Evolutionary conservation across 139 green algal species (phyloP).

Genomic region (Chlamydomonas applanata): DNA sequence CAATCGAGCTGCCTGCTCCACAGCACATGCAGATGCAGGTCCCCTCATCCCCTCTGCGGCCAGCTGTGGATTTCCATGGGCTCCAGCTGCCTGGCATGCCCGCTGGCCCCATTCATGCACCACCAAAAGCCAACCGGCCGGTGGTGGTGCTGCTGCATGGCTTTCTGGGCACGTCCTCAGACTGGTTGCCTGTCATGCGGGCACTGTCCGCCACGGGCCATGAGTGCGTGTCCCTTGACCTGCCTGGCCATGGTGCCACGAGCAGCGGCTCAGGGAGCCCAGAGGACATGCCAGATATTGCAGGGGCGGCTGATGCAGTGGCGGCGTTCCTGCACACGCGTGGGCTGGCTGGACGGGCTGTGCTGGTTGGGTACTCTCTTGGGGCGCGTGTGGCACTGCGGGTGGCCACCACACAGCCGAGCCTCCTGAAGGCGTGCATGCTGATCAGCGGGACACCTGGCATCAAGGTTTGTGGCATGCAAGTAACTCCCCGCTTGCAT

Average conservation of each 20-base stretch:
- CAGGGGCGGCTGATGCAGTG: constrained; percentile 35
- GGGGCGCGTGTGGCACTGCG: constrained; percentile 71
- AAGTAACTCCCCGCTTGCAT: no score
- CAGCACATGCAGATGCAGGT: no score
- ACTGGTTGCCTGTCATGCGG: constrained; percentile 72
- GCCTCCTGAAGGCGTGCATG: constrained; percentile 28
- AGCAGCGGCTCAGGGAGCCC: background rate
- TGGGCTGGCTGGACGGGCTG: constrained; percentile 4
- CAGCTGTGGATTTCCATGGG: background rate
- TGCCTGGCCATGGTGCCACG: constrained; percentile 76
- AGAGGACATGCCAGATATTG: constrained; percentile 15
- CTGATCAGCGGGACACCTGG: constrained; percentile 59
- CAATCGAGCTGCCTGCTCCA: no score
- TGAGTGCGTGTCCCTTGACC: constrained; percentile 63
- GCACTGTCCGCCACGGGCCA: constrained; percentile 43
- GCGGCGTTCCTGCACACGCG: constrained; percentile 23
- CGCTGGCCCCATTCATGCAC: no score
- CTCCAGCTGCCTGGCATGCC: background rate
- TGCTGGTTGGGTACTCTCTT: constrained; percentile 82
- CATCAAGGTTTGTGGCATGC: constrained; percentile 18
- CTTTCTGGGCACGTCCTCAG: constrained; percentile 69
- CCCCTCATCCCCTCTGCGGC: no score
- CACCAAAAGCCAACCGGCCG: background rate
- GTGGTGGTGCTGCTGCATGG: constrained; percentile 82
- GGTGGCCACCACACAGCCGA: constrained; percentile 7